Conservation (phyloP, 495 filamentous ascomycete species). For the Astrothelium subdiscretum region DNA sequence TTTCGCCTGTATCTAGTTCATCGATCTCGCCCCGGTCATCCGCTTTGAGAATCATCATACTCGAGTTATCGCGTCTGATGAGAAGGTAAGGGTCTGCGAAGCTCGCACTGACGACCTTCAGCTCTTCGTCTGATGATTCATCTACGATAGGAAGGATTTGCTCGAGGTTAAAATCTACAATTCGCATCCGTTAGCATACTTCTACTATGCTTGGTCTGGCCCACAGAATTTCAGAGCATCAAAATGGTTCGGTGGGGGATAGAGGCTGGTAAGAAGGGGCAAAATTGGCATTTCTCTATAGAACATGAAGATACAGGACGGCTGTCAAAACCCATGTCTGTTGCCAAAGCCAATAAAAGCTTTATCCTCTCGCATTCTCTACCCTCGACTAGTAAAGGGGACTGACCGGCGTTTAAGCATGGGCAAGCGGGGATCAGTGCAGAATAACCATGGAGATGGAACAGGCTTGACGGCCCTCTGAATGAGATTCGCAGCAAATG, state of each 20-base stretch:
- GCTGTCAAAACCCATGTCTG: neutral
- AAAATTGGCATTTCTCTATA: slow-evolving; percentile 2
- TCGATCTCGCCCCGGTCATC: slow-evolving; percentile 77
- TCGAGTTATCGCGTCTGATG: slow-evolving; percentile 70
- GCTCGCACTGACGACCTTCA: slow-evolving; percentile 65
- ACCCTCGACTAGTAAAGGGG: neutral
- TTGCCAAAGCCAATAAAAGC: neutral
- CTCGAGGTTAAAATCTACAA: slow-evolving; percentile 64
- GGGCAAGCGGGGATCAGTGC: too few relatives aligned
- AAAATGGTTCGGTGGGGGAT: too few relatives aligned
- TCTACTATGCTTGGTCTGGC: neutral
- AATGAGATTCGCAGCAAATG: too few relatives aligned
- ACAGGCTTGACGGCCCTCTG: too few relatives aligned
- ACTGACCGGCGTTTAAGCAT: too few relatives aligned
- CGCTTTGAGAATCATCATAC: slow-evolving; percentile 59
- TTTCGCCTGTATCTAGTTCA: slow-evolving; percentile 53
- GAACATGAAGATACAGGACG: neutral
- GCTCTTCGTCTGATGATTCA: slow-evolving; percentile 66
- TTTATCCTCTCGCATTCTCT: neutral
- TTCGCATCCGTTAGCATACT: neutral
- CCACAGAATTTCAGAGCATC: too few relatives aligned
- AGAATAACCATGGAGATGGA: too few relatives aligned
- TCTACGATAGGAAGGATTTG: slow-evolving; percentile 88
- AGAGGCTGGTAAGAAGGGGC: too few relatives aligned
- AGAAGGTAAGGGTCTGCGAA: slow-evolving; percentile 83